Evolutionary conservation across 1,284 basidiomycete species (phyloP).

Genomic region (Moniliophthora roreri): DNA sequence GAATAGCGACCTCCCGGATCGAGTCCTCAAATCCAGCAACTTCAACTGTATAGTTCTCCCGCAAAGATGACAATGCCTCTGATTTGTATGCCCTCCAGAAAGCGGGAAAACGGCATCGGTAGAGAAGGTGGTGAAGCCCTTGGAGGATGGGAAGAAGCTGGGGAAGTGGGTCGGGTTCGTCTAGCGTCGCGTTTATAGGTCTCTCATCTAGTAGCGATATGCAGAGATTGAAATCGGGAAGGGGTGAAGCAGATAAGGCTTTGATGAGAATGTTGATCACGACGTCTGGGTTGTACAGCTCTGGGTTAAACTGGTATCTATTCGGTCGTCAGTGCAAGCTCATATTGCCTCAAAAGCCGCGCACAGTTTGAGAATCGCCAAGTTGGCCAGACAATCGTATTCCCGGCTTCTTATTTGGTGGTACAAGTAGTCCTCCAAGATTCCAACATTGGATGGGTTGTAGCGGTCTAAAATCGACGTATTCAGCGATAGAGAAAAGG

Average conservation of each 20-base stretch:
- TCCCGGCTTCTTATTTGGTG: constrained; percentile 88
- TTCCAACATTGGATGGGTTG: constrained; percentile 90
- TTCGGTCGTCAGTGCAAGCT: constrained; percentile 8
- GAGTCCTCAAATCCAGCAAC: constrained; percentile 80
- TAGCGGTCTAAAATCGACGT: constrained; percentile 72
- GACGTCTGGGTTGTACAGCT: constrained; percentile 90
- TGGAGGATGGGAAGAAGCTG: constrained; percentile 75
- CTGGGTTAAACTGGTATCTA: constrained; percentile 96
- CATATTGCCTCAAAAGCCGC: constrained; percentile 6
- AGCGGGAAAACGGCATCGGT: constrained; percentile 86
- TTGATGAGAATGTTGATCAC: constrained; percentile 95
- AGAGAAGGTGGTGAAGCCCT: constrained; percentile 74
- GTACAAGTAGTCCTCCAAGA: constrained; percentile 94
- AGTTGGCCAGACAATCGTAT: constrained; percentile 92
- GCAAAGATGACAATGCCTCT: constrained; percentile 63
- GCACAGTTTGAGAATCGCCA: constrained; percentile 87
- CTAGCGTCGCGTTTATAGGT: constrained; percentile 54
- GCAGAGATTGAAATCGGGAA: constrained; percentile 93
- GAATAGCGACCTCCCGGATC: constrained; percentile 73
- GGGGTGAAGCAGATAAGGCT: constrained; percentile 78
- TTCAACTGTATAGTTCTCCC: constrained; percentile 85
- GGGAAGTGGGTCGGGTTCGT: constrained; percentile 80
- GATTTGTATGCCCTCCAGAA: constrained; percentile 84
- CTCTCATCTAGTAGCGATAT: constrained; percentile 87
- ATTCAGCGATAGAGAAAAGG: constrained; percentile 6